Evolutionary conservation across 768 basidiomycete genomes (phyloP).

Genomic region (Gautieria morchelliformis): DNA sequence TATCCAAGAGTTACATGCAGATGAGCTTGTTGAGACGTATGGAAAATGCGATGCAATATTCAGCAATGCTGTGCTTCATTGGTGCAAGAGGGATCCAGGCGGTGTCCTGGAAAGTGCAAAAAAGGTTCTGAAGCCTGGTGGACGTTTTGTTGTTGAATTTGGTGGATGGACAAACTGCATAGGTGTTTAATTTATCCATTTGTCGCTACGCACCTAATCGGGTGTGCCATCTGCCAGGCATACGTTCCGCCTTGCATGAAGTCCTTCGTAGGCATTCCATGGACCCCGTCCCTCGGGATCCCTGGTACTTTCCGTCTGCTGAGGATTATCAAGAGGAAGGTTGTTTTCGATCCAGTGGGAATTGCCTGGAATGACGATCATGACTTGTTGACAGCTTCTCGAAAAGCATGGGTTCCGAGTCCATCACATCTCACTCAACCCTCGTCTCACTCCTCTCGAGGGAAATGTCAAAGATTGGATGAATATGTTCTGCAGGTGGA

Average conservation of each 20-base stretch:
- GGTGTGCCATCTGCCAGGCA: constrained; percentile 31
- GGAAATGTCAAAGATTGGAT: constrained; percentile 59
- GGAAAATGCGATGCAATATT: constrained; percentile 64
- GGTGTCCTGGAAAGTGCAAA: constrained; percentile 56
- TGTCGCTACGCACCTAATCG: constrained; percentile 1
- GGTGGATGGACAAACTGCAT: constrained; percentile 67
- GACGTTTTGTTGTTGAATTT: constrained; percentile 68
- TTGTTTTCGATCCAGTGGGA: not conserved
- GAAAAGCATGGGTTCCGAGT: constrained; percentile 47
- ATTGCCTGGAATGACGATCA: not conserved
- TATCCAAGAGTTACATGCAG: constrained; percentile 30
- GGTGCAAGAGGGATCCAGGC: constrained; percentile 69
- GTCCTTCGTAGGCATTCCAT: constrained; percentile 43
- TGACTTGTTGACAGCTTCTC: constrained; percentile 35
- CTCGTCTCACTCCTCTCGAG: constrained; percentile 43
- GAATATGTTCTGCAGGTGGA: constrained; percentile 49
- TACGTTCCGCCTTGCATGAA: constrained; percentile 47
- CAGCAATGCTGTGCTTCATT: constrained; percentile 73
- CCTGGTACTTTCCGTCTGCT: constrained; percentile 78
- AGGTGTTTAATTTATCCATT: constrained; percentile 29
- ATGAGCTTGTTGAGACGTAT: constrained; percentile 23
- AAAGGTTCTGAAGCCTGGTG: constrained; percentile 55
- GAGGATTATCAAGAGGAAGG: constrained; percentile 53
- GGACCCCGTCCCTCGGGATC: constrained; percentile 54
- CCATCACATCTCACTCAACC: constrained; percentile 42